Evolutionary conservation across 495 filamentous ascomycete genomes (phyloP), one percentile per base, ranked within the genome.

Genomic region (Oleoguttula mirabilis): DNA sequence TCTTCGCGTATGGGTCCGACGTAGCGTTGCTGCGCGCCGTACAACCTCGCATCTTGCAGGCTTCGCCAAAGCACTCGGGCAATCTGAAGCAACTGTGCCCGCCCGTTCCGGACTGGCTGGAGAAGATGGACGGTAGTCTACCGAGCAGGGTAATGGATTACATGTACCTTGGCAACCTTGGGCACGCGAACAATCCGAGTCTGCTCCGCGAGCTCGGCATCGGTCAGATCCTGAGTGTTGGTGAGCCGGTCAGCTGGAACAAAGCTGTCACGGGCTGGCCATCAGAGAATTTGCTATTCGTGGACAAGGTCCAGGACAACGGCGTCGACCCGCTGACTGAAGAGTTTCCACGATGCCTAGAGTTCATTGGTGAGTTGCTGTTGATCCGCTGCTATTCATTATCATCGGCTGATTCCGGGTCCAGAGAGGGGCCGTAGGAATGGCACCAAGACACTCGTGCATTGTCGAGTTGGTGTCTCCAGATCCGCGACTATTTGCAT

Each of bases 401-500:
- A n/a, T n/a, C n/a, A n/a, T n/a, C n/a, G n/a, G n/a, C n/a, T n/a
- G n/a, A n/a, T n/a, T n/a, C n/a, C n/a, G n/a, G n/a, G n/a, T 22
- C 42, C 50, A 94, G 88, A 80, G 21, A 71, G 77, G 54, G 86
- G 88, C 27, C 82, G 79, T 52, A 56, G 56, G 30, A 79, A 83
- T 31, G 74, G 76, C 16, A 80, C 72, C 4, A 86, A 88, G n/a
- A 94, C 90, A 1, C 68, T 98, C 33, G 90, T 98, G 20, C 90
- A 98, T 60, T 98, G 90, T 59, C 79, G 92, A 10, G 90, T 98
- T 32, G 90, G 90, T 35, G 90, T 98, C 45, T 94, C 87, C 15
- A 72, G 90, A 45, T 88, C 82, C 36, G 90, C 90, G 16, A 98
- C 90, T 6, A 94, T 98, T 57, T 96, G 90, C 64, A 96, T 98